Evolutionary conservation across 2,329 filamentous ascomycete genomes (phyloP).

Genomic region (Juglanconis oblonga): DNA sequence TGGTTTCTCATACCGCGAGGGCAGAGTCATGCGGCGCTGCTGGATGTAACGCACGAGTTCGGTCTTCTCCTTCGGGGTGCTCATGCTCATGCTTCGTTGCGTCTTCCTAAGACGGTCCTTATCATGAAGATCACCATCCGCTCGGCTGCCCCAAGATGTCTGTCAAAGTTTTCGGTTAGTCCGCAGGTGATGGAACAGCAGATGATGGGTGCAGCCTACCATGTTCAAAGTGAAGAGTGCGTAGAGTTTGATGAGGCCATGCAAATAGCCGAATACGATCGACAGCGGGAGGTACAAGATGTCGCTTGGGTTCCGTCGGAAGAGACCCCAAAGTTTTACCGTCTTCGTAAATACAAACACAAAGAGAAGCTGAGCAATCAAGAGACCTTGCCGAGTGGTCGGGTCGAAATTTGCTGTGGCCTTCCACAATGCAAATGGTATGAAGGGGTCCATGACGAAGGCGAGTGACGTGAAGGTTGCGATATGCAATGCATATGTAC

Average conservation of each 20-base stretch:
- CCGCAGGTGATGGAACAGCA: not conserved
- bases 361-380: slow-evolving; percentile 65
- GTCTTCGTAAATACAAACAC: slow-evolving; percentile 84
- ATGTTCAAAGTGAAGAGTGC: slow-evolving; percentile 78
- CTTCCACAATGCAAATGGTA: slow-evolving; percentile 67
- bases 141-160: slow-evolving; percentile 95
- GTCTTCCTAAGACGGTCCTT: slow-evolving; percentile 61
- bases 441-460: slow-evolving; percentile 70
- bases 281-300: slow-evolving; percentile 79
- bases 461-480: slow-evolving; percentile 91
- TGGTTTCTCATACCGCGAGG: slow-evolving; percentile 21
- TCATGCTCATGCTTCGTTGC: slow-evolving; percentile 38
- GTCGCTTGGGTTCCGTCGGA: slow-evolving; percentile 79
- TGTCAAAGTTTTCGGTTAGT: slow-evolving; percentile 35
- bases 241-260: slow-evolving; percentile 88
- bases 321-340: slow-evolving; percentile 85
- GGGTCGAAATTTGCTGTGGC: slow-evolving; percentile 61
- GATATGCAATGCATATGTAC: slow-evolving; percentile 86
- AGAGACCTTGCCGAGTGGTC: slow-evolving; percentile 49
- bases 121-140: slow-evolving; percentile 85
- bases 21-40: slow-evolving; percentile 35
- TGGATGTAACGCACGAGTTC: slow-evolving; percentile 45
- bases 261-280: slow-evolving; percentile 87
- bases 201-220: slow-evolving; percentile 50
- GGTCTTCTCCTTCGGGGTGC: slow-evolving; percentile 39